These are phyloP conservation scores for Radiomyces spectabilis DNA, from an alignment of 192 early-diverging fungal genomes.

Conservation along the genomic window DNA sequence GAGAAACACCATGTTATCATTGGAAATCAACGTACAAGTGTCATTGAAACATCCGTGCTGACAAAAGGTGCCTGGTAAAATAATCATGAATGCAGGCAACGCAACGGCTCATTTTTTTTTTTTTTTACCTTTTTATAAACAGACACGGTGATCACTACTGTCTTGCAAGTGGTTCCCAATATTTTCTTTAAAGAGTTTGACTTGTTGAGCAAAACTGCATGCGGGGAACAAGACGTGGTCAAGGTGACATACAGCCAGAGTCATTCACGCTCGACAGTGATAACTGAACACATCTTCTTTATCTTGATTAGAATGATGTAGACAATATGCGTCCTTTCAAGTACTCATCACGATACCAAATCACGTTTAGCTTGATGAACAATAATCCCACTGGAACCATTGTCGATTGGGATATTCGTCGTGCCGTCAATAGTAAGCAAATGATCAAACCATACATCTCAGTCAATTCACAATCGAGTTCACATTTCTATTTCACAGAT, in stretches of 20 bases:
- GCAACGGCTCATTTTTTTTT: too few species aligned
- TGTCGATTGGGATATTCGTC: slow-evolving; percentile 80
- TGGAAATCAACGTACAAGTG: not conserved
- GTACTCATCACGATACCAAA: slow-evolving; percentile 76
- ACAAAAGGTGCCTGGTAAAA: too few species aligned
- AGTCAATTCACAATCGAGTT: slow-evolving; percentile 66
- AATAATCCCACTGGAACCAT: slow-evolving; percentile 62
- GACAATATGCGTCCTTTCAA: slow-evolving; percentile 69
- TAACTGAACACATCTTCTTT: not conserved
- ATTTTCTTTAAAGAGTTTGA: too few species aligned
- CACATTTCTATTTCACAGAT: slow-evolving; percentile 42
- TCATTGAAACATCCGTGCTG: not conserved
- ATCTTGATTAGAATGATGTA: slow-evolving; percentile 17
- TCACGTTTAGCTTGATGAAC: slow-evolving; percentile 84
- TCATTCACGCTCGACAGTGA: too few species aligned
- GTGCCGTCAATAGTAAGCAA: slow-evolving; percentile 48
- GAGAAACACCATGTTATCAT: not conserved
- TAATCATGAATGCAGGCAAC: too few species aligned
- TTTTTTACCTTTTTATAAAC: too few species aligned
- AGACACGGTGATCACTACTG: too few species aligned
- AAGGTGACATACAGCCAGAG: not conserved
- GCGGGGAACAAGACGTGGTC: slow-evolving; percentile 3
- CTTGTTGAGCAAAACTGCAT: too few species aligned
- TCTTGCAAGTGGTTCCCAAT: too few species aligned
- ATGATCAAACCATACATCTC: slow-evolving; percentile 43